Evolutionary conservation across 1,284 basidiomycete genomes (phyloP).

Genomic region (Apiotrichum gamsii): DNA sequence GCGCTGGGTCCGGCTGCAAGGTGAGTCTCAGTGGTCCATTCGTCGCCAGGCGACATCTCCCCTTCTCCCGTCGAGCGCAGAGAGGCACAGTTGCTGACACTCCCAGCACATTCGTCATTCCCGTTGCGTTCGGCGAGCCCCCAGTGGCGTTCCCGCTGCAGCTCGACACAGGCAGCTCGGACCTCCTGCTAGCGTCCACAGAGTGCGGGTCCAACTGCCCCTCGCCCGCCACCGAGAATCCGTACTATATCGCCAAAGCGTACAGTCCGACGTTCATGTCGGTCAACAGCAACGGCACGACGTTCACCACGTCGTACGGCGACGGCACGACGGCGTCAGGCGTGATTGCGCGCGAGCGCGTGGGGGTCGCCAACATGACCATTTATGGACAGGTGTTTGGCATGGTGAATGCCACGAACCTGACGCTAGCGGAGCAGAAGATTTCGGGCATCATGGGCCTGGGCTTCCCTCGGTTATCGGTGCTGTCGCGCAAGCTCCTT

Average conservation of each 20-base stretch:
- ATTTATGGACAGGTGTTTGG: slow-evolving; percentile 30
- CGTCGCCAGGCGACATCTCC: too few species aligned
- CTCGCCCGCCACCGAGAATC: slow-evolving; percentile 17
- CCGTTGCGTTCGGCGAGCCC: slow-evolving; percentile 35
- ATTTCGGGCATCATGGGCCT: slow-evolving; percentile 48
- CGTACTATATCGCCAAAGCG: slow-evolving; percentile 32
- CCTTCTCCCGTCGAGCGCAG: too few species aligned
- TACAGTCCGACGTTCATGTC: slow-evolving; percentile 18
- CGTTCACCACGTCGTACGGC: slow-evolving; percentile 27
- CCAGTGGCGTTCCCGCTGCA: slow-evolving; percentile 38
- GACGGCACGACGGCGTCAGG: slow-evolving; percentile 34
- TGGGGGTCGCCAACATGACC: slow-evolving; percentile 21
- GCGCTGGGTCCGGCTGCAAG: too few species aligned
- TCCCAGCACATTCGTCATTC: slow-evolving; percentile 37
- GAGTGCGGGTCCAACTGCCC: slow-evolving; percentile 33
- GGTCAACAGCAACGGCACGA: slow-evolving; percentile 27
- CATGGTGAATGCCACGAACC: slow-evolving; percentile 44
- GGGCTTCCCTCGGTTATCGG: slow-evolving; percentile 44
- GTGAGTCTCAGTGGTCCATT: too few species aligned
- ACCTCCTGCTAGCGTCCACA: slow-evolving; percentile 39
- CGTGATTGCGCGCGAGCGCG: slow-evolving; percentile 30
- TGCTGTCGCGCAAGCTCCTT: slow-evolving; percentile 17
- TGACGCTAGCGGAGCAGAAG: slow-evolving; percentile 40
- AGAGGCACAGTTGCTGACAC: too few species aligned
- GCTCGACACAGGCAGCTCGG: slow-evolving; percentile 41